A percentile compares a stretch with the other conserved stretches of the same genome.
phyloP scores from a whole-genome alignment of 495 filamentous ascomycete genomes.

The Hypoxylon subgilvum region DNA sequence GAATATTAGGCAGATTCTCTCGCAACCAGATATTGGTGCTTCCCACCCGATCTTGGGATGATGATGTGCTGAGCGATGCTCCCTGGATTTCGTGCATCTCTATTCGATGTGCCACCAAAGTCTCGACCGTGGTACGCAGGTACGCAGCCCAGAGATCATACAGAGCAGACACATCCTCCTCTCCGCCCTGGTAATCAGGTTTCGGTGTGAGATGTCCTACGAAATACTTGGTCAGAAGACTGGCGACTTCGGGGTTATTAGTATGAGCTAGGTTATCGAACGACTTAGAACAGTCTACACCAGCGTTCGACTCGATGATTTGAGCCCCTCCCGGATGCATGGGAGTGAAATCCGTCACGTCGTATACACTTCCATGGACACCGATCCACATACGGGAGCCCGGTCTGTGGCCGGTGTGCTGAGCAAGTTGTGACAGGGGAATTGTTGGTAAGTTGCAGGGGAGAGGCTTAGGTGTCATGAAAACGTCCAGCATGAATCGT shows the following conservation, averaged over 20 bases:
- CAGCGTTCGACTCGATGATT: conserved; percentile 60
- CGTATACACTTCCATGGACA: conserved; percentile 57
- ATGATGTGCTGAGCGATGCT: conserved; percentile 40
- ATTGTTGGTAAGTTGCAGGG: conserved; percentile 55
- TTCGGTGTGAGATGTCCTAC: conserved; percentile 57
- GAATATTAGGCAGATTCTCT: conserved; percentile 51
- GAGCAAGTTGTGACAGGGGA: conserved; percentile 54
- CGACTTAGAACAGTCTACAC: conserved; percentile 57
- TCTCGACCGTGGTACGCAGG: conserved; percentile 54
- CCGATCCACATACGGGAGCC: conserved; percentile 58
- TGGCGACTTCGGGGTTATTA: conserved; percentile 57
- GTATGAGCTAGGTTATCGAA: conserved; percentile 60
- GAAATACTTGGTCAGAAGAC: conserved; percentile 58
- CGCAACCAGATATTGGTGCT: conserved; percentile 51
- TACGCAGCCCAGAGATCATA: conserved; percentile 57
- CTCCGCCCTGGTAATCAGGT: conserved; percentile 50
- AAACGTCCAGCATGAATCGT: conserved; percentile 61
- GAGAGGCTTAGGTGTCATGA: conserved; percentile 60
- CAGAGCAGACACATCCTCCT: conserved; percentile 45
- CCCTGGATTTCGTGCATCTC: conserved; percentile 58
- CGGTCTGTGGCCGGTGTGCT: conserved; percentile 55
- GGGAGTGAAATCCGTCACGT: conserved; percentile 57
- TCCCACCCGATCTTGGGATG: conserved; percentile 13
- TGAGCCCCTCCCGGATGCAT: conserved; percentile 58
- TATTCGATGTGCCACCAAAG: conserved; percentile 55